Evolutionary conservation across 169 alveolate genomes (phyloP), one percentile per base, ranked within the genome.

Genomic region (Theileria equi): DNA sequence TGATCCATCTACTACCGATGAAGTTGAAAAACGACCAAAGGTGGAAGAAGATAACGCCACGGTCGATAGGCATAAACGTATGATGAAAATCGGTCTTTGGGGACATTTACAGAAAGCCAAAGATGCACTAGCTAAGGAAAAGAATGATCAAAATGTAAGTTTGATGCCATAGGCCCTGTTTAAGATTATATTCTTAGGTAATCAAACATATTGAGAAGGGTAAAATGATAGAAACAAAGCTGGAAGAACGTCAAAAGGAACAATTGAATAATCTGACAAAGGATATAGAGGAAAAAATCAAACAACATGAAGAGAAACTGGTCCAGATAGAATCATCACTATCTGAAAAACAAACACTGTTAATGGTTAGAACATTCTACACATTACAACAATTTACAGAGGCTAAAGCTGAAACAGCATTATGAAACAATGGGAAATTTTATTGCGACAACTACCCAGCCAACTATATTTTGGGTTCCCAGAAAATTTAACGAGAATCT

Each of bases 391-490:
- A 52, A 47, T 35, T 29, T 81, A 29, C 72, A 80, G 88, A 66
- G 71, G 41, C 10, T 70, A 38, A 52, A 25, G 16, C 57, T 84
- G 69, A 67, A 64, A 35, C 66, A 49, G 31, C 91, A 84, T 61
- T 84, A 84, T 50, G 84, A 74, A 31, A 61, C 65, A 54, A 84
- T 84, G 91, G 32, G 69, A 23, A 80, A 80, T 64, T 84, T 78
- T 55, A 84, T 84, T 26, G 87, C 89, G 49, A 84, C 91, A 28
- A 59, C 71, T 48, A 73, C 88, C 3, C 80, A 71, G 38, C 91
- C 91, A 11, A 84, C 89, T 19, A 67, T 84, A 25, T 84, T 79
- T 55, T 84, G 91, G 91, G 59, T 68, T 16, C 91, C 91, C n/a
- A 41, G 72, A n/a, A 72, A 73, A 44, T 79, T 62, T 55, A 74